These are phyloP conservation scores for Fusarium xyrophilum DNA, from an alignment of 2,329 filamentous ascomycete genomes.

Conservation along the genomic window DNA sequence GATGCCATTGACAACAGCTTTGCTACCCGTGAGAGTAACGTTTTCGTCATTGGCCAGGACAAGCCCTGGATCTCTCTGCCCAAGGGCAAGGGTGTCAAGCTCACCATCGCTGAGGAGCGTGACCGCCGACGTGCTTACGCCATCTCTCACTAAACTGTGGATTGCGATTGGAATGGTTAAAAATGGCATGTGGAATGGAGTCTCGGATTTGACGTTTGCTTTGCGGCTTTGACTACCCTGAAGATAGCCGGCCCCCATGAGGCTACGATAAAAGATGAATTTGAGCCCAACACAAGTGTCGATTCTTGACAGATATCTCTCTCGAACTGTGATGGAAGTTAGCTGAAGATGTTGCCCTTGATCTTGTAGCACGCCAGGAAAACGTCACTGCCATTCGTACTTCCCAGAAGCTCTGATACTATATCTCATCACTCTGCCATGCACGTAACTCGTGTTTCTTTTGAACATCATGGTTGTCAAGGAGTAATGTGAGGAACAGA, in stretches of 20 bases:
- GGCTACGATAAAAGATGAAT: slow-evolving; percentile 50
- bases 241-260: slow-evolving; percentile 47
- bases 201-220: slow-evolving; percentile 52
- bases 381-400: neutral
- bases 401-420: neutral
- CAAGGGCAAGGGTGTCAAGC: slow-evolving; percentile 99
- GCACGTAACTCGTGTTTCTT: neutral
- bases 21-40: slow-evolving; percentile 98
- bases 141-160: slow-evolving; percentile 57
- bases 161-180: slow-evolving; percentile 38
- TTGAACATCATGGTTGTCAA: neutral
- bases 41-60: slow-evolving; percentile 97
- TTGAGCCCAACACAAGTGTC: slow-evolving; percentile 43
- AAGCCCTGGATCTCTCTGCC: slow-evolving; percentile 99
- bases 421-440: no score
- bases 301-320: slow-evolving; percentile 24
- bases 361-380: neutral
- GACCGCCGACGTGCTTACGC: slow-evolving; percentile 85
- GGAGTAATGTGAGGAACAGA: neutral
- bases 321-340: neutral
- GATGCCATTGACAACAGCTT: slow-evolving; percentile 99
- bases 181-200: slow-evolving; percentile 50
- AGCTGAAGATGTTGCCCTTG: neutral
- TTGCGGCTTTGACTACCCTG: slow-evolving; percentile 43
- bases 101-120: slow-evolving; percentile 98